Evolutionary conservation across 2,329 filamentous ascomycete genomes (phyloP), one percentile per base, ranked within the genome.

Genomic region (Cyanodermella asteris): DNA sequence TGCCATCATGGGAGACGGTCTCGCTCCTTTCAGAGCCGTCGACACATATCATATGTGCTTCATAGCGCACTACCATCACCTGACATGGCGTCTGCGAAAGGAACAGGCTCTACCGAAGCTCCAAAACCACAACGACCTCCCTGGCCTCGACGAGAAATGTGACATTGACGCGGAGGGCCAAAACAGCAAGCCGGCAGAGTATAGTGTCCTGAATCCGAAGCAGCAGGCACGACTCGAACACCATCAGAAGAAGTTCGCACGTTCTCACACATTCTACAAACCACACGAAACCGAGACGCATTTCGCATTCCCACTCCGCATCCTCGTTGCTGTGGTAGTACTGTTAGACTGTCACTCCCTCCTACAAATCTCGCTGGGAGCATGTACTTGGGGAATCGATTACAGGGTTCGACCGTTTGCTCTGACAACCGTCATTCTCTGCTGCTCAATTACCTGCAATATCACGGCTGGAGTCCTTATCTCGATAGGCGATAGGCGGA

Each of bases 21-120:
- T 77, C 16, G 67, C 66, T 0, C 72, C 78, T 0, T 90, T 84
- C 44, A 67, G 78, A 17, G 64, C 63, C 4, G 57, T 84, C 5
- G 78, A 90, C 42, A 87, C 78, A 0, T 90, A 90, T 43, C 78
- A 87, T 46, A 82, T 87, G 75, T 63, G 69, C 20, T 84, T 67
- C 46, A 74, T 90, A 31, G 70, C 72, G 0, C 72, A 71, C 32
- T 84, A 81, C 38, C 68, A 66, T 29, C 56, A 60, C 29, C 42
- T 64, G 23, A 74, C 70, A 3, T 74, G 69, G 68, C 61, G 64
- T 25, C 50, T 62, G 9, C 64, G 73, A 13, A 58, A 66, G 33
- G 64, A 71, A 43, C 55, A 64, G 10, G 52, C 51, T 17, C 54
- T 77, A 1, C 70, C 70, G 0, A 51, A 64, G 4, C 51, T 78